Conservation (phyloP, 2,329 filamentous ascomycete genomes). For the Metarhizium brunneum region DNA sequence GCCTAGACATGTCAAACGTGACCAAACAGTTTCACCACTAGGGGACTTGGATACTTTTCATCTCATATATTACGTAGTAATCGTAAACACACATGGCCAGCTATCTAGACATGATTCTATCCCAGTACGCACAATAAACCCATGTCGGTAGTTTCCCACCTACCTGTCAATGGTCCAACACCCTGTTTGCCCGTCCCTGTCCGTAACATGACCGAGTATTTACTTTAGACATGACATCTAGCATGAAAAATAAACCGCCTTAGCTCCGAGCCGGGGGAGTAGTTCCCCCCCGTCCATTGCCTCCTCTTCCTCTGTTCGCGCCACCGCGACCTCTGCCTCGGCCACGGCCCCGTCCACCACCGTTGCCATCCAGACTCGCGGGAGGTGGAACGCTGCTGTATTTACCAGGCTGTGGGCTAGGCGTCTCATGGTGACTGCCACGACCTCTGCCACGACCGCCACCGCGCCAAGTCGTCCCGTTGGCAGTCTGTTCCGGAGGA, state of each 20-base stretch:
- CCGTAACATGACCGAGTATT: not conserved
- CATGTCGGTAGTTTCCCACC: not conserved
- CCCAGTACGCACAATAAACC: not conserved
- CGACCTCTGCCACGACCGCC: constrained; percentile 24
- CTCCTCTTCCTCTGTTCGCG: constrained; percentile 24
- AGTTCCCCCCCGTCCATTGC: constrained; percentile 12
- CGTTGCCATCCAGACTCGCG: constrained; percentile 38
- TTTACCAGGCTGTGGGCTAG: constrained; percentile 15
- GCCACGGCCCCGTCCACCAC: constrained; percentile 29
- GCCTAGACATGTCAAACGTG: not conserved
- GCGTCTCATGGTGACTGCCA: constrained; percentile 16
- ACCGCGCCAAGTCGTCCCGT: constrained; percentile 15
- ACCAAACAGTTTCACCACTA: not conserved
- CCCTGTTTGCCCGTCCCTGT: not conserved
- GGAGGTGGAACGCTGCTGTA: constrained; percentile 56
- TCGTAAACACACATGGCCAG: not conserved
- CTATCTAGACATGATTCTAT: not conserved
- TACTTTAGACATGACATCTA: not conserved
- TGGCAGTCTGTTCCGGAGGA: constrained; percentile 17
- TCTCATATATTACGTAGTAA: not conserved
- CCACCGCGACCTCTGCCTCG: constrained; percentile 29
- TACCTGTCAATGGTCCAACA: not conserved
- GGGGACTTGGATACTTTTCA: not conserved
- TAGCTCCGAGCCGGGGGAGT: constrained; percentile 7
- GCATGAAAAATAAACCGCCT: constrained; percentile 1